Evolutionary conservation across 306 rosid genomes (phyloP), one percentile per base, ranked within the genome.

Genomic region (Vigna trinervia): DNA sequence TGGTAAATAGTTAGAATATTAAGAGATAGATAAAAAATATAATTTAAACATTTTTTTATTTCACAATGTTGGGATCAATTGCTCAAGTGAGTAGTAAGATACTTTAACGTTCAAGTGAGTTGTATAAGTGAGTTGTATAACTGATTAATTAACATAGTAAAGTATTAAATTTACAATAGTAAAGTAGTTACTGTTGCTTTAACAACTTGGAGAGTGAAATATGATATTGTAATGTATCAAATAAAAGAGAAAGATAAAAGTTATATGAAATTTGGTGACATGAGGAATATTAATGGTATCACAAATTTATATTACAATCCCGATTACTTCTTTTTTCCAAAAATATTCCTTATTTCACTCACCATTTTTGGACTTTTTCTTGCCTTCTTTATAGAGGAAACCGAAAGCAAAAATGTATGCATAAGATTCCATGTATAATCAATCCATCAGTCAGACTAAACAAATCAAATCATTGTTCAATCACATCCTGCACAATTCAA

Each of bases 341-440:
- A 69, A 47, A 26, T 58, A 47, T 47, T 69, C 74, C 47, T 69
- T 69, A 47, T 26, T 38, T 2, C 57, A 20, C 38, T 41, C 73
- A 56, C 22, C 26, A 22, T 69, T 69, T 69, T 48, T 14, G 23
- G 74, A 2, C 59, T 26, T 41, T 38, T 13, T 8, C 28, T 30
- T 30, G 4, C 48, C 14, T 47, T 26, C 45, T 14, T 69, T 69
- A 47, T 14, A 8, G 74, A 14, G 26, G 1, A 69, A 69, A 65
- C 74, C 74, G 74, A 69, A 69, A 69, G 74, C 50, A 15, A 28
- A 46, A 45, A 47, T 68, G 15, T 13, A 26, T 67, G 43, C 74
- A 69, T 69, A 69, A 69, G 74, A 69, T 69, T 69, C 74, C 58
- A 14, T 69, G 52, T 47, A 14, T 68, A 23, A 68, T 45, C 53